phyloP scores from a whole-genome alignment of 2,329 filamentous ascomycete genomes.

The Talaromyces verruculosus region DNA sequence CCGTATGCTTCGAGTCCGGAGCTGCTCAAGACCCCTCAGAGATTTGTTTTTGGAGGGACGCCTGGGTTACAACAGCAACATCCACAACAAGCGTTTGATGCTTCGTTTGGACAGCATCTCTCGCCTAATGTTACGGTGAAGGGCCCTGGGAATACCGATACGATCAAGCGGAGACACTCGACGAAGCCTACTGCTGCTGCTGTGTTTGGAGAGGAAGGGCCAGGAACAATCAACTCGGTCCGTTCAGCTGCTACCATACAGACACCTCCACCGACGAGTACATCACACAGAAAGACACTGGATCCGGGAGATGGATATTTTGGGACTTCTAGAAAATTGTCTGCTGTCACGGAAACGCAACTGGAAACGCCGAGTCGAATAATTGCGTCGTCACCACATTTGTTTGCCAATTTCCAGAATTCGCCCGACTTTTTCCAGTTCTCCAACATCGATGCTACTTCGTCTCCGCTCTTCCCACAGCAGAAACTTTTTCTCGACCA shows the following conservation, averaged over 20 bases:
- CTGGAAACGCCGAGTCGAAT: conserved; percentile 49
- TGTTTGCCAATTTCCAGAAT: conserved; percentile 57
- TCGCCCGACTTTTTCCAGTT: conserved; percentile 59
- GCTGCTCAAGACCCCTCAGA: conserved; percentile 45
- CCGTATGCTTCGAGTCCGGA: conserved; percentile 50
- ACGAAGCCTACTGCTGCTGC: conserved; percentile 32
- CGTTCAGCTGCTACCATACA: conserved; percentile 55
- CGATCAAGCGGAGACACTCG: conserved; percentile 34
- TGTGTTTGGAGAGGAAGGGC: conserved; percentile 32
- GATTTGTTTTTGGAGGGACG: conserved; percentile 36
- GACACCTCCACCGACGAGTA: conserved; percentile 62
- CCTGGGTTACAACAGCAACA: conserved; percentile 26
- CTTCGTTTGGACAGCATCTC: conserved; percentile 18
- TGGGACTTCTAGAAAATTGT: conserved; percentile 24
- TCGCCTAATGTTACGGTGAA: conserved; percentile 24
- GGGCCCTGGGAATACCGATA: conserved; percentile 33
- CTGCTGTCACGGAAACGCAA: conserved; percentile 32
- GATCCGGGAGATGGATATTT: conserved; percentile 28
- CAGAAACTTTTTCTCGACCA: conserved; percentile 53
- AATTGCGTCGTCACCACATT: conserved; percentile 46
- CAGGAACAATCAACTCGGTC: conserved; percentile 37
- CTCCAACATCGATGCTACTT: conserved; percentile 52
- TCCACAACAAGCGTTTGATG: conserved; percentile 17
- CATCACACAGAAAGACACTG: conserved; percentile 50
- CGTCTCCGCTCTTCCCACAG: conserved; percentile 59